These are phyloP conservation scores for Taiozyma sp. DNA, from an alignment of 1,139 yeast species.

Conservation along the genomic window DNA sequence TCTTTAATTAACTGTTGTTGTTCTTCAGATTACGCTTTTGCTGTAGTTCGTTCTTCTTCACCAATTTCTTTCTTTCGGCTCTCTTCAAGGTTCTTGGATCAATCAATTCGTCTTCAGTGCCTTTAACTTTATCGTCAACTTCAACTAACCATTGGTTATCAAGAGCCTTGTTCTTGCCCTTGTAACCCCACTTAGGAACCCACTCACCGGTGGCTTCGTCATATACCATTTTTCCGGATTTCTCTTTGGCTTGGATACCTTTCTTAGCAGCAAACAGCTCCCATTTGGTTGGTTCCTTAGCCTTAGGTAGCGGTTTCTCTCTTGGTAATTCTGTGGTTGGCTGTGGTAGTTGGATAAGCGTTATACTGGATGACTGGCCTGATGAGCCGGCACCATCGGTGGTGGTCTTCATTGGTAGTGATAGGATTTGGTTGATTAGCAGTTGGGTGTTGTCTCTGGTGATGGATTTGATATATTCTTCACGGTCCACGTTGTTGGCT, in stretches of 20 bases:
- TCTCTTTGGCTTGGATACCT: slow-evolving; percentile 89
- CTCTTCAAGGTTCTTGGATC: slow-evolving; percentile 84
- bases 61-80: slow-evolving; percentile 77
- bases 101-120: slow-evolving; percentile 64
- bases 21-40: slow-evolving; percentile 77
- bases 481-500: slow-evolving; percentile 48
- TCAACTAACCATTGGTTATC: slow-evolving; percentile 97
- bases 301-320: slow-evolving; percentile 92
- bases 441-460: slow-evolving; percentile 93
- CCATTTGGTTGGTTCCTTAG: slow-evolving; percentile 94
- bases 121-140: slow-evolving; percentile 69
- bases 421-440: slow-evolving; percentile 81
- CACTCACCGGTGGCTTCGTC: slow-evolving; percentile 91
- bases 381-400: slow-evolving; percentile 64
- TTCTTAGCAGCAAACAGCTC: slow-evolving; percentile 93
- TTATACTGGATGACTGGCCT: slow-evolving; percentile 67
- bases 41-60: slow-evolving; percentile 83
- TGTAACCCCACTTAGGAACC: slow-evolving; percentile 99
- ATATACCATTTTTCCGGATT: slow-evolving; percentile 83
- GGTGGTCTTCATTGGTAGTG: slow-evolving; percentile 83
- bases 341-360: slow-evolving; percentile 81
- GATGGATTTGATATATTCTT: slow-evolving; percentile 57
- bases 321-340: slow-evolving; percentile 84
- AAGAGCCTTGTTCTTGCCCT: slow-evolving; percentile 82
- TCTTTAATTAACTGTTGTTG: slow-evolving; percentile 21